A percentile compares a stretch with the other conserved stretches of the same genome.
Conservation (phyloP, 2,329 filamentous ascomycete species). For the Trichoderma cornu-damae region DNA sequence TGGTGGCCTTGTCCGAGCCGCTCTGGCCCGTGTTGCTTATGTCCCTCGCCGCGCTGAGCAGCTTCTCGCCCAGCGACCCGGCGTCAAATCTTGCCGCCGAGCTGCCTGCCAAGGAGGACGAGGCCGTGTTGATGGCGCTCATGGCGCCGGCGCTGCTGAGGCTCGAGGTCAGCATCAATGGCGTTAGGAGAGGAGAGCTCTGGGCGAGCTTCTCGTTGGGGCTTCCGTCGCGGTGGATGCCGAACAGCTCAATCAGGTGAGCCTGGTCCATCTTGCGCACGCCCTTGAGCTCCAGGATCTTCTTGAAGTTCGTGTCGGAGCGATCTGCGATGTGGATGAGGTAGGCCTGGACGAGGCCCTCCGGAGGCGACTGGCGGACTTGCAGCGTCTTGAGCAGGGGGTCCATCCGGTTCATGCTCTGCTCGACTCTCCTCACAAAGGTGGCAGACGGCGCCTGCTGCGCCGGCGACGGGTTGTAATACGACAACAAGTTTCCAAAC, state of each 20-base stretch:
- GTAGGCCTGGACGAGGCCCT: slow-evolving; percentile 94
- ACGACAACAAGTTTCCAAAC: slow-evolving; percentile 64
- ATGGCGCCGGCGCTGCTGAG: slow-evolving; percentile 33
- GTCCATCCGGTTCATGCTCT: slow-evolving; percentile 80
- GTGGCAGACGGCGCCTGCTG: slow-evolving; percentile 45
- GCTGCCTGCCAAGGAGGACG: slow-evolving; percentile 38
- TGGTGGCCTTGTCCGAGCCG: slow-evolving; percentile 57
- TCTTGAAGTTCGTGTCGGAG: slow-evolving; percentile 91
- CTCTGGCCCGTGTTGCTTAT: slow-evolving; percentile 54
- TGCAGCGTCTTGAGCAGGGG: slow-evolving; percentile 94
- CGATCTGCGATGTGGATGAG: slow-evolving; percentile 94
- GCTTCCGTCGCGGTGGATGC: slow-evolving; percentile 70
- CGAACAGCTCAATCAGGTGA: slow-evolving; percentile 80
- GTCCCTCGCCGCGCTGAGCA: slow-evolving; percentile 83
- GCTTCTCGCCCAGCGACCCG: slow-evolving; percentile 73
- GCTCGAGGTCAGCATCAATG: slow-evolving; percentile 50
- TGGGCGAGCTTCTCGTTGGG: slow-evolving; percentile 64
- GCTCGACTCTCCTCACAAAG: slow-evolving; percentile 81
- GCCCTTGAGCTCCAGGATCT: slow-evolving; percentile 92
- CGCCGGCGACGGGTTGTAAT: slow-evolving; percentile 47
- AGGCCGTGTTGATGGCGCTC: slow-evolving; percentile 38
- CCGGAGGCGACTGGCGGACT: slow-evolving; percentile 82
- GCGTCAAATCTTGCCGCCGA: slow-evolving; percentile 65
- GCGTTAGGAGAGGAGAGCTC: slow-evolving; percentile 65
- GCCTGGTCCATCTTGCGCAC: slow-evolving; percentile 78